Conservation (phyloP, 306 rosid genomes). For the Medicago arabica region DNA sequence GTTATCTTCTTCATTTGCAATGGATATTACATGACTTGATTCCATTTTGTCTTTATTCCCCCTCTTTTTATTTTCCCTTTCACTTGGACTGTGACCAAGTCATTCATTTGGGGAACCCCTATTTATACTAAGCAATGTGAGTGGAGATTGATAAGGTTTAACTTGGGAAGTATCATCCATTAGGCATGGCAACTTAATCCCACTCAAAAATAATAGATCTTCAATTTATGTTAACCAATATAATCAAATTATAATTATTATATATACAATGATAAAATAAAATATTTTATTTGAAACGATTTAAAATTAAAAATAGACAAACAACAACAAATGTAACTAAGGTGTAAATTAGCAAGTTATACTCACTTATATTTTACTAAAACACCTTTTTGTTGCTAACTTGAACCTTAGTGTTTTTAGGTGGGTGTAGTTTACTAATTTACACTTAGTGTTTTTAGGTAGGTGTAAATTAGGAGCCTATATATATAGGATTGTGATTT, state of each 20-base stretch:
- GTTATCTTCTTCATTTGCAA: constrained; percentile 43
- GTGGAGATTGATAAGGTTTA: constrained; percentile 28
- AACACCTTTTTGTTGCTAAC: too few relatives aligned
- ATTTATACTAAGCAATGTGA: constrained; percentile 38
- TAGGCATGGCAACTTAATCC: background rate
- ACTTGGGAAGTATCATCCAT: constrained; percentile 14
- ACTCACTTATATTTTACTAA: too few relatives aligned
- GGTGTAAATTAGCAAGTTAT: too few relatives aligned
- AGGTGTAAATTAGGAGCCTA: too few relatives aligned
- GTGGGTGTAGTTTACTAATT: too few relatives aligned
- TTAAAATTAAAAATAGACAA: too few relatives aligned
- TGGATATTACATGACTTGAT: constrained; percentile 54
- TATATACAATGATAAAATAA: background rate
- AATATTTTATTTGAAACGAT: background rate
- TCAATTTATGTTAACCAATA: background rate
- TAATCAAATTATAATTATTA: background rate
- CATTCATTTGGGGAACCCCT: constrained; percentile 30
- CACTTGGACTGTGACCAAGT: background rate
- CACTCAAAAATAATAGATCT: background rate
- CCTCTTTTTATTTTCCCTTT: background rate
- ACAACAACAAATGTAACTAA: too few relatives aligned
- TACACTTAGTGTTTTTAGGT: too few relatives aligned
- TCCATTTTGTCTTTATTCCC: constrained; percentile 51
- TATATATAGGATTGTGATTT: too few relatives aligned
- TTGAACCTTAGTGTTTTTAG: too few relatives aligned